Conservation (phyloP, 2,329 filamentous ascomycete genomes). For the Aspergillus unguis region DNA sequence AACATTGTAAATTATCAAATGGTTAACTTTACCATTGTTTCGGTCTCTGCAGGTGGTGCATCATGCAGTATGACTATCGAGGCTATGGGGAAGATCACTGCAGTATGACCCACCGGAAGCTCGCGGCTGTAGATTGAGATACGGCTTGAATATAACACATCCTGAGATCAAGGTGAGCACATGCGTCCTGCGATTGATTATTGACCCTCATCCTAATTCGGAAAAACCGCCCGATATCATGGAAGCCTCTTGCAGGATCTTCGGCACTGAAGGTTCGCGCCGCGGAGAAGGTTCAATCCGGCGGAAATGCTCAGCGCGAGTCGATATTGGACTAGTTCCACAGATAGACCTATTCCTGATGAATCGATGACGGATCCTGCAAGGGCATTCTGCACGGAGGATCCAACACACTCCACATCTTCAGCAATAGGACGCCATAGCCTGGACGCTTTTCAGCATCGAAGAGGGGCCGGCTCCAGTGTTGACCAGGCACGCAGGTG, state of each 20-base stretch:
- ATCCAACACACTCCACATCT: conserved; percentile 5
- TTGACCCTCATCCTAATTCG: not conserved
- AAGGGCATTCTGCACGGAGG: conserved; percentile 1
- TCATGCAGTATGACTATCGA: conserved; percentile 11
- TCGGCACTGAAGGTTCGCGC: not conserved
- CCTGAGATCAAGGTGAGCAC: conserved; percentile 10
- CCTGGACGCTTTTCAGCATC: conserved; percentile 9
- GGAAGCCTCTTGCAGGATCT: not conserved
- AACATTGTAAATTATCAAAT: not conserved
- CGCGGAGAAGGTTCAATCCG: not conserved
- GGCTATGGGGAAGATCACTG: conserved; percentile 9
- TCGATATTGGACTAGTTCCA: too few relatives aligned
- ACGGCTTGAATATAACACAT: conserved; percentile 5
- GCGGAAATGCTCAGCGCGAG: not conserved
- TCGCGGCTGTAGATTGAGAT: not conserved
- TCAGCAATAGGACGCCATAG: conserved; percentile 7
- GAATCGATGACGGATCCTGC: too few relatives aligned
- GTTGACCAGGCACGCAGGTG: not conserved
- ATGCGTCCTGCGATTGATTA: not conserved
- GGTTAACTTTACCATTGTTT: conserved; percentile 6
- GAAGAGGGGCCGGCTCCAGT: not conserved
- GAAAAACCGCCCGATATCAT: conserved; percentile 6
- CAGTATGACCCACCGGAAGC: conserved; percentile 3
- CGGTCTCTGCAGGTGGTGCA: conserved; percentile 8
- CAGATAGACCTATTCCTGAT: too few relatives aligned